A percentile compares a stretch with the other conserved stretches of the same genome.
Evolutionary conservation across 495 filamentous ascomycete genomes (phyloP).

Genomic region (Penicillium manginii): DNA sequence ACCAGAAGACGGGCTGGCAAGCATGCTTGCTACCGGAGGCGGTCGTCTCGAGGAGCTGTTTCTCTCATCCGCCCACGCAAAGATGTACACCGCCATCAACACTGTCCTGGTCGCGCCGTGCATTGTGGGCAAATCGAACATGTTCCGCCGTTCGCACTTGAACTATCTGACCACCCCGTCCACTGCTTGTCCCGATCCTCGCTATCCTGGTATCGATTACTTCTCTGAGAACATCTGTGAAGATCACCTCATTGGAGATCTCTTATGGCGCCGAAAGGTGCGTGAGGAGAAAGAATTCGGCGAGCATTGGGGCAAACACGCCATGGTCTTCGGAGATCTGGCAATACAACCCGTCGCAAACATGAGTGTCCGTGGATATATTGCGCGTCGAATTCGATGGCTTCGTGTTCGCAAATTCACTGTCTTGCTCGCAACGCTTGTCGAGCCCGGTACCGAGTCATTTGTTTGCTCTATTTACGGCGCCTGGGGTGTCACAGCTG

Average conservation of each 20-base stretch:
- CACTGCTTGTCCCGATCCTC: slow-evolving; percentile 32
- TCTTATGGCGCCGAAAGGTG: slow-evolving; percentile 71
- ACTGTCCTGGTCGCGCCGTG: slow-evolving; percentile 89
- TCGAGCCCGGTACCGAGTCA: slow-evolving; percentile 95
- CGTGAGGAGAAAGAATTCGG: slow-evolving; percentile 46
- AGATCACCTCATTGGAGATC: slow-evolving; percentile 92
- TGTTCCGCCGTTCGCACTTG: slow-evolving; percentile 94
- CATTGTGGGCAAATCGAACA: slow-evolving; percentile 95
- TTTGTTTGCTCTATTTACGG: slow-evolving; percentile 80
- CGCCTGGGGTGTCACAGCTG: slow-evolving; percentile 74
- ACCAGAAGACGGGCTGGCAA: slow-evolving; percentile 28
- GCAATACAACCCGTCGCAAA: slow-evolving; percentile 86
- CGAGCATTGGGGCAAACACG: slow-evolving; percentile 74
- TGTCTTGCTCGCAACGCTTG: slow-evolving; percentile 81
- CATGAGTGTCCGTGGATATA: slow-evolving; percentile 79
- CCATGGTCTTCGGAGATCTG: slow-evolving; percentile 79
- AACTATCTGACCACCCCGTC: slow-evolving; percentile 70
- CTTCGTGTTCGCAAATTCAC: slow-evolving; percentile 93
- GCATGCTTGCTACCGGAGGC: slow-evolving; percentile 57
- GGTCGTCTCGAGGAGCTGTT: slow-evolving; percentile 92
- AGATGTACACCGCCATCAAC: slow-evolving; percentile 98
- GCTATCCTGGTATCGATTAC: slow-evolving; percentile 75
- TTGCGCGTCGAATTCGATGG: slow-evolving; percentile 87
- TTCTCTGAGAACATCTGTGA: slow-evolving; percentile 98
- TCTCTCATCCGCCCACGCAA: slow-evolving; percentile 90